Base-by-base conservation (phyloP, 2,329 filamentous ascomycete genomes). In the Coniochaeta sp. region DNA sequence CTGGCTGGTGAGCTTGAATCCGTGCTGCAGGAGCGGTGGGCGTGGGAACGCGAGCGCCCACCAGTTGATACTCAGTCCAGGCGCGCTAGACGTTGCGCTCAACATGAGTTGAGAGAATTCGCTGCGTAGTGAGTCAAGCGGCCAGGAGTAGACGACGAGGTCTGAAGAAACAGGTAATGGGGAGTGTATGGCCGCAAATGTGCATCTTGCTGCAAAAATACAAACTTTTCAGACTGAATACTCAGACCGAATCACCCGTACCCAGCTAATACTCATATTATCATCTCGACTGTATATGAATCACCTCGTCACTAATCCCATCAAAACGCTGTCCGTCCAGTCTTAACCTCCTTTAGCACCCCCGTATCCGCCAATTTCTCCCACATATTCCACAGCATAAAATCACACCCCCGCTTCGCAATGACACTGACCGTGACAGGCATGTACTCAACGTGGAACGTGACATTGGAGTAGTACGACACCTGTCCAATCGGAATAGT, bases 31-130 rank as follows among this genome's bases (percentile, higher is more conserved):
- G 65, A 71, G 57, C 79, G 77, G 64, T 85, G 82, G 82, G 80
- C 80, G 4, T 85, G 82, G 82, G 83, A 88, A 68, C 77, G 85
- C 14, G 79, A 84, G 66, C 72, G 82, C 24, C 83, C 84, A 10
- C 12, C 30, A 3, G 44, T 40, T 9, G 50, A 44, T 12, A 14
- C 7, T 6, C 24, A 56, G 1, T 4, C 4, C 19, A 14, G 22
- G 3, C 47, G 24, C n/a, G 17, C 58, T 6, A 12, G 17, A 2
- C 19, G 26, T 24, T 56, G 24, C n/a, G 17, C 58, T 6, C 19
- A 10, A 2, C 19, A n/a, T 24, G 58, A 59, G 38, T 26, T 59
- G 32, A 50, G 26, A 22, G 58, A 56, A 28, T n/a, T 59, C 12
- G 3, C n/a, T n/a, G 9, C 30, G 6, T 52, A 24, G 12, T 6